Conservation (phyloP, 176 grass and related monocot species). For the Phragmites australis region DNA sequence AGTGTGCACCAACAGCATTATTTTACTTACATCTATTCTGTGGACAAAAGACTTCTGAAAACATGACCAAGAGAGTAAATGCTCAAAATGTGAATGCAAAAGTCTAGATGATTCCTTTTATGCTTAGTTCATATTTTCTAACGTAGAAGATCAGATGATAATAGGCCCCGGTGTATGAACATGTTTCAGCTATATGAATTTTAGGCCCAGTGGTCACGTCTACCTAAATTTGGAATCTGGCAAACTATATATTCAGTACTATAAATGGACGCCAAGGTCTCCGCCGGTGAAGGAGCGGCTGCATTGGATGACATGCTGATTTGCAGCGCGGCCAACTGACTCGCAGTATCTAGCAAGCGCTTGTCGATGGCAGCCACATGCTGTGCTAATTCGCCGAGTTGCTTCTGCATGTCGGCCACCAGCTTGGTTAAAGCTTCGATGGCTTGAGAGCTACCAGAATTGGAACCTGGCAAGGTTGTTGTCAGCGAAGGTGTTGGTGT, state of each 20-base stretch:
- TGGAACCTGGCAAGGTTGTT: too few species aligned
- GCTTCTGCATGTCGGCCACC: too few species aligned
- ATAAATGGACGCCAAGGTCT: too few species aligned
- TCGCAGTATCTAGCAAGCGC: too few species aligned
- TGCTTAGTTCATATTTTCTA: background rate
- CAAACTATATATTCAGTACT: background rate
- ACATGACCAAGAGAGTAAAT: background rate
- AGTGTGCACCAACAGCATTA: background rate
- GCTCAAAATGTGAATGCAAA: background rate
- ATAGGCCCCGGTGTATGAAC: background rate
- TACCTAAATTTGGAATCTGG: background rate
- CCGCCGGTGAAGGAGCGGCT: too few species aligned
- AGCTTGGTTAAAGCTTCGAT: too few species aligned
- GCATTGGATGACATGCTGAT: too few species aligned
- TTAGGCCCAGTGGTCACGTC: background rate
- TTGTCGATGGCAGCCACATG: too few species aligned
- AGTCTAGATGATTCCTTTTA: constrained; percentile 6
- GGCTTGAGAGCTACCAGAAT: too few species aligned
- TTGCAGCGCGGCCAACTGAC: too few species aligned
- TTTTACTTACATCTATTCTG: background rate
- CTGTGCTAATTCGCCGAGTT: too few species aligned
- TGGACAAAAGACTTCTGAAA: background rate
- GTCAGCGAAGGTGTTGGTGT: too few species aligned
- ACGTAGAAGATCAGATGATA: background rate
- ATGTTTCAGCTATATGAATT: background rate